Base-by-base conservation (phyloP, 306 rosid species). In the Rosa rugosa region DNA sequence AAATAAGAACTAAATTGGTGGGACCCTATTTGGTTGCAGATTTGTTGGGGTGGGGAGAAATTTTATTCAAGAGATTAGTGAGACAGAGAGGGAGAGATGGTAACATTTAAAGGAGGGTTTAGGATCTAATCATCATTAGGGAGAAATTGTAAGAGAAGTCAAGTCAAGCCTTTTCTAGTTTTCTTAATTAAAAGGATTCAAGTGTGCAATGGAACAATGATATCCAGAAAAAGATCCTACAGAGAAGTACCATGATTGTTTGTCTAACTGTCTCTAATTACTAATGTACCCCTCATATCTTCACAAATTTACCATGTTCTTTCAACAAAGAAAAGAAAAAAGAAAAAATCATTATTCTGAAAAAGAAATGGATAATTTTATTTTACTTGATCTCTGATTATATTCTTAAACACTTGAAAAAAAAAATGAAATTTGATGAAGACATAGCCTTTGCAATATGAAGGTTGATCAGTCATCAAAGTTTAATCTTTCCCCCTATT, bases 1-100 rank as follows among this genome's bases (percentile, higher is more conserved):
- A 18, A 23, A 72, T 71, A 82, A 71, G 67, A 80, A 71, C 38
- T 49, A 14, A 65, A 82, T 72, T 73, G 75, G 86, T 87, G 95
- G 92, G 91, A 78, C 86, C 86, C 85, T 68, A 81, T 72, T 71
- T 68, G 79, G 89, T 83, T 81, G 84, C 72, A 78, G 83, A 80
- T 85, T 86, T 91, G 88, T 81, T 86, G 86, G 84, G 76, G 68
- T 69, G 85, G 84, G 80, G 80, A 51, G 46, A 77, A 77, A 67
- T 81, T 63, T 27, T 84, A 69, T 57, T 75, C 63, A 80, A 85
- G 46, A 42, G 72, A 65, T 31, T 47, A 45, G 25, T 14, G n/a
- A 42, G 45, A 42, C 3, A 31, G 36, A 18, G 56, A 49, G 63
- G 46, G 53, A 53, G 41, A 53, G 16, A 31, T 23, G 80, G 27